phyloP scores from a whole-genome alignment of 139 green algal genomes.

The Tetraselmis chui region DNA sequence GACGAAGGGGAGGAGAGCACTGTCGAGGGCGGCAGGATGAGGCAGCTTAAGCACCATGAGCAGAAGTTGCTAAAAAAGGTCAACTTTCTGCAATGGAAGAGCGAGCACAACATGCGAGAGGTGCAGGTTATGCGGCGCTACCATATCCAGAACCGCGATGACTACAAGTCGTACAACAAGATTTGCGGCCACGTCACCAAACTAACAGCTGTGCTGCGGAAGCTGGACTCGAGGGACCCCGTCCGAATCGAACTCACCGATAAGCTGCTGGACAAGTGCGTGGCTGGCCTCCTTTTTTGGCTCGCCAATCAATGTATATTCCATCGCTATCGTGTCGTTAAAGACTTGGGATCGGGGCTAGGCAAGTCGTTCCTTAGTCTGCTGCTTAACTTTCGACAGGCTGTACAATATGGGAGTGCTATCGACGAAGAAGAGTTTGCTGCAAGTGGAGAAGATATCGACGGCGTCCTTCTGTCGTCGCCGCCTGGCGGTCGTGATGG shows the following conservation, averaged over 20 bases:
- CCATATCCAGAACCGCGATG: constrained; percentile 93
- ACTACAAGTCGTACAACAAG: constrained; percentile 96
- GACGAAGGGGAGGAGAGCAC: too few species aligned
- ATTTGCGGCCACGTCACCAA: constrained; percentile 85
- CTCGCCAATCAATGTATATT: constrained; percentile 6
- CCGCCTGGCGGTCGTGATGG: constrained; percentile 88
- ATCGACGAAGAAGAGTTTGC: constrained; percentile 84
- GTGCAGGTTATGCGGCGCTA: constrained; percentile 91
- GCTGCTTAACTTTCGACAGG: constrained; percentile 35
- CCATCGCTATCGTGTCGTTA: neutral
- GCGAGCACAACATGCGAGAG: constrained; percentile 86
- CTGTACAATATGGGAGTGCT: constrained; percentile 90
- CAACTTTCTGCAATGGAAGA: constrained; percentile 95
- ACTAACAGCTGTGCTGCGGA: constrained; percentile 60
- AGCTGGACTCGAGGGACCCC: constrained; percentile 76
- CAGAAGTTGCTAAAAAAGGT: constrained; percentile 97
- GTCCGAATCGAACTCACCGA: constrained; percentile 91
- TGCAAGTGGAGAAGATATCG: constrained; percentile 85
- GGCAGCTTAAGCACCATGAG: constrained; percentile 94
- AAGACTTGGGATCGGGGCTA: neutral
- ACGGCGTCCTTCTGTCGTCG: constrained; percentile 86
- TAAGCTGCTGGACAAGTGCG: constrained; percentile 88
- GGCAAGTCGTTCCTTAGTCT: neutral
- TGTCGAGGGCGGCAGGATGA: constrained; percentile 66
- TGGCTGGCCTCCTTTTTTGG: neutral